A percentile compares a stretch with the other conserved stretches of the same genome.
These are phyloP conservation scores for Quercus robur DNA, from an alignment of 306 rosid species.

Conservation along the genomic window DNA sequence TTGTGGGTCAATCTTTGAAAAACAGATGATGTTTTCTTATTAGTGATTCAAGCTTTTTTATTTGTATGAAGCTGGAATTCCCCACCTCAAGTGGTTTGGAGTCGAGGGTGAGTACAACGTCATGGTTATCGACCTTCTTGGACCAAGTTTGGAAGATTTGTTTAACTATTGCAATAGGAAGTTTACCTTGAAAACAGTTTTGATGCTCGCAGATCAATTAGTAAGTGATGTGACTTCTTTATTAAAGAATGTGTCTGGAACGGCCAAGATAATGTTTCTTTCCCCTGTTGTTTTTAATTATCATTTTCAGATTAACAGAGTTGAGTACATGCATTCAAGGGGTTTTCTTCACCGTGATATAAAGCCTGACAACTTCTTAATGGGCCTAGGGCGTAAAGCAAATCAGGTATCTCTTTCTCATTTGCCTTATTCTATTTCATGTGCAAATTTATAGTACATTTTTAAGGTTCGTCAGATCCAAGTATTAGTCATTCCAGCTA, in stretches of 20 bases:
- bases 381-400: conserved; percentile 99
- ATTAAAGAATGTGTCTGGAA: conserved; percentile 11
- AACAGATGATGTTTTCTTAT: conserved; percentile 18
- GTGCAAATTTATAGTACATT: neutral
- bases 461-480: neutral
- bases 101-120: conserved; percentile 93
- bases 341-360: conserved; percentile 99
- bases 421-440: neutral
- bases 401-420: conserved; percentile 62
- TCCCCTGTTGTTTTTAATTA: neutral
- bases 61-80: conserved; percentile 79
- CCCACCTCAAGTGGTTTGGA: conserved; percentile 99
- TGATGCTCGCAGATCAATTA: conserved; percentile 99
- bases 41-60: conserved; percentile 28
- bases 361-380: conserved; percentile 96
- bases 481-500: neutral
- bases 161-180: conserved; percentile 95
- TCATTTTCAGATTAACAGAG: conserved; percentile 85
- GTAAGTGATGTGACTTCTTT: conserved; percentile 45
- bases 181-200: conserved; percentile 81
- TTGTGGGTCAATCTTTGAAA: neutral
- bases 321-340: conserved; percentile 98
- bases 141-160: conserved; percentile 98
- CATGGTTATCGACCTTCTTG: conserved; percentile 99
- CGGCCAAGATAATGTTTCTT: conserved; percentile 1